phyloP scores from a whole-genome alignment of 2,329 filamentous ascomycete species.

The Cladosporium sp. region DNA sequence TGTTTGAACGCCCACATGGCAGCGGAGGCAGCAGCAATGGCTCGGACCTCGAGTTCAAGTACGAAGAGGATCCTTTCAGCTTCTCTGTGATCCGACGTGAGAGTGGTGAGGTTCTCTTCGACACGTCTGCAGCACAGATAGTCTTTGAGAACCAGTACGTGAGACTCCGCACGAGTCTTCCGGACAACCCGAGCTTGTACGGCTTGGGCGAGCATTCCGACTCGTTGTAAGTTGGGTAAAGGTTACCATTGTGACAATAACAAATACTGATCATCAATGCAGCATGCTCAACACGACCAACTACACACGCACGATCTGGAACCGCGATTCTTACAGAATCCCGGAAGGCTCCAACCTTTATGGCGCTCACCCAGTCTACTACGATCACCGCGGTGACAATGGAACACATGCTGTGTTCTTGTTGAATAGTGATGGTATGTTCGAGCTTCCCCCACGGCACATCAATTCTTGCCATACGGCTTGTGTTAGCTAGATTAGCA shows the following conservation, averaged over 20 bases:
- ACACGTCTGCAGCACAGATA: slow-evolving; percentile 65
- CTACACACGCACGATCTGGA: slow-evolving; percentile 71
- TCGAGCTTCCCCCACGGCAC: neutral
- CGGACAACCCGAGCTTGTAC: slow-evolving; percentile 69
- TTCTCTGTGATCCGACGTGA: slow-evolving; percentile 63
- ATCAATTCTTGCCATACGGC: neutral
- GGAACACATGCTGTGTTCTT: slow-evolving; percentile 67
- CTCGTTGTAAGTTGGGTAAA: slow-evolving; percentile 39
- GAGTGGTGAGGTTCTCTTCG: slow-evolving; percentile 64
- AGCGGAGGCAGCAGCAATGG: slow-evolving; percentile 29
- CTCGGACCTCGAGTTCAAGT: slow-evolving; percentile 56
- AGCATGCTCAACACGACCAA: slow-evolving; percentile 61
- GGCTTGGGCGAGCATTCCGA: slow-evolving; percentile 79
- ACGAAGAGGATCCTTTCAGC: slow-evolving; percentile 62
- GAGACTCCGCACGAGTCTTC: slow-evolving; percentile 68
- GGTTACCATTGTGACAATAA: neutral
- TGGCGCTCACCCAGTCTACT: slow-evolving; percentile 71
- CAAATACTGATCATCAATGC: slow-evolving; percentile 6
- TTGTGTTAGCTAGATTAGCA: neutral
- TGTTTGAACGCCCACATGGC: slow-evolving; percentile 61
- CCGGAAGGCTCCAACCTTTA: slow-evolving; percentile 68
- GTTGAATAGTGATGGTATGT: slow-evolving; percentile 63
- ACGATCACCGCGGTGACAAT: slow-evolving; percentile 62
- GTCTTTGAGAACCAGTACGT: slow-evolving; percentile 80
- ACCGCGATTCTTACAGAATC: slow-evolving; percentile 63